phyloP scores from a whole-genome alignment of 2,329 filamentous ascomycete species.

The Paracoccidioides brasiliensis region DNA sequence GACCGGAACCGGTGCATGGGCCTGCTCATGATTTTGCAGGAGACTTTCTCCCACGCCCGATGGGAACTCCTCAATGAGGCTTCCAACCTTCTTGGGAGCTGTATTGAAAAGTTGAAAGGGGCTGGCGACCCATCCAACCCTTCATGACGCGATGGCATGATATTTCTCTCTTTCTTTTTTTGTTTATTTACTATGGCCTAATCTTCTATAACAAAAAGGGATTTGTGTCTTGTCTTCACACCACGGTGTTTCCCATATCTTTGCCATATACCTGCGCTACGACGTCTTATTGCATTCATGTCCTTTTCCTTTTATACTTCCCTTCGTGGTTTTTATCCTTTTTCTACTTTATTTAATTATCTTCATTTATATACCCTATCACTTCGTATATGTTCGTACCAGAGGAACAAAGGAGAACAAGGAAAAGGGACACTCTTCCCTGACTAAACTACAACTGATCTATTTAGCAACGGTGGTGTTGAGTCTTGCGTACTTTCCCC shows the following conservation, averaged over 20 bases:
- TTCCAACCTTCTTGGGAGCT: constrained; percentile 64
- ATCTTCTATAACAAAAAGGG: neutral
- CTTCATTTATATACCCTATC: neutral
- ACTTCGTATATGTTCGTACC: too few species aligned
- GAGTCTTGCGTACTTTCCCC: neutral
- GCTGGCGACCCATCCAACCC: neutral
- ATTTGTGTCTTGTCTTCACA: neutral
- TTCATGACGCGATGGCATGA: neutral
- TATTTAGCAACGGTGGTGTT: neutral
- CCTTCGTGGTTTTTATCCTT: neutral
- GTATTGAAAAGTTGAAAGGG: constrained; percentile 49
- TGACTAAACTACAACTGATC: neutral
- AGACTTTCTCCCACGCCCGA: constrained; percentile 66
- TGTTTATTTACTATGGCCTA: neutral
- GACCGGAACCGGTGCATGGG: constrained; percentile 76
- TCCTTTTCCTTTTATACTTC: neutral
- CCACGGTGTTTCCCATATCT: neutral
- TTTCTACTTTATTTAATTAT: too few species aligned
- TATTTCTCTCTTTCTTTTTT: neutral
- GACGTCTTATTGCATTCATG: neutral
- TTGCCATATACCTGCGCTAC: neutral
- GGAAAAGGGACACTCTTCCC: neutral
- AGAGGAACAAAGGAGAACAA: neutral
- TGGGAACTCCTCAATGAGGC: constrained; percentile 92
- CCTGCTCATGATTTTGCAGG: constrained; percentile 65